Conservation (phyloP, 441 rosid genomes). For the Pelargonium fulgidum region DNA sequence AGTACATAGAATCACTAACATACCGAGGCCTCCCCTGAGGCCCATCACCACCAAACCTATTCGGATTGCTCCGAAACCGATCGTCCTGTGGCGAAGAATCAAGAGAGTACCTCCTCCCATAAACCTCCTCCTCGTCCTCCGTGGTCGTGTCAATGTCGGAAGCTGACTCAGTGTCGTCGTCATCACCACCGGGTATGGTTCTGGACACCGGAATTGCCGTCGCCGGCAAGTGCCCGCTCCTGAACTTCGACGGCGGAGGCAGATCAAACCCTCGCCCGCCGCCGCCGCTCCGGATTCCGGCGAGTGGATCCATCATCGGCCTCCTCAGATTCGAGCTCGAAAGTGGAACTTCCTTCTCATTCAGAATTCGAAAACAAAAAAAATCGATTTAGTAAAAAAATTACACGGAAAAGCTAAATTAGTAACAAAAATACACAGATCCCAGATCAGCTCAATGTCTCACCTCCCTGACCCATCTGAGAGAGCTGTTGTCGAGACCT, state of each 20-base stretch:
- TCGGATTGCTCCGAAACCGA: slow-evolving; percentile 32
- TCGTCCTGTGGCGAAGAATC: slow-evolving; percentile 77
- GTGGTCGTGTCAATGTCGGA: slow-evolving; percentile 61
- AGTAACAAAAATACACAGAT: slow-evolving; percentile 7
- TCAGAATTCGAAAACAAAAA: not conserved
- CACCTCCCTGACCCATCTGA: slow-evolving; percentile 57
- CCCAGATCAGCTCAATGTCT: slow-evolving; percentile 6
- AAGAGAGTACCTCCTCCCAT: slow-evolving; percentile 54
- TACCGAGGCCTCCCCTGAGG: slow-evolving; percentile 31
- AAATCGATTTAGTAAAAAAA: not conserved
- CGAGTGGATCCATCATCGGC: slow-evolving; percentile 33
- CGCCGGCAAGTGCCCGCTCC: slow-evolving; percentile 58
- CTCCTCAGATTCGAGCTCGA: slow-evolving; percentile 34
- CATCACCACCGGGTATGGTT: slow-evolving; percentile 29
- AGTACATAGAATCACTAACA: slow-evolving; percentile 48
- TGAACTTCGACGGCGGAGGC: slow-evolving; percentile 58
- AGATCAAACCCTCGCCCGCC: slow-evolving; percentile 36
- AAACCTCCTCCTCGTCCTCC: slow-evolving; percentile 69
- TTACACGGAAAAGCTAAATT: not conserved
- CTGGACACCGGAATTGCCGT: slow-evolving; percentile 48
- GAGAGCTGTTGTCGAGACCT: slow-evolving; percentile 49
- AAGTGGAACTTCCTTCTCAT: slow-evolving; percentile 38
- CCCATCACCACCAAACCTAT: slow-evolving; percentile 29
- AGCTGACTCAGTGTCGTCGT: slow-evolving; percentile 43
- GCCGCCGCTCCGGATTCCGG: slow-evolving; percentile 31